phyloP scores from a whole-genome alignment of 1,284 basidiomycete species.

The Cerioporus squamosus region DNA sequence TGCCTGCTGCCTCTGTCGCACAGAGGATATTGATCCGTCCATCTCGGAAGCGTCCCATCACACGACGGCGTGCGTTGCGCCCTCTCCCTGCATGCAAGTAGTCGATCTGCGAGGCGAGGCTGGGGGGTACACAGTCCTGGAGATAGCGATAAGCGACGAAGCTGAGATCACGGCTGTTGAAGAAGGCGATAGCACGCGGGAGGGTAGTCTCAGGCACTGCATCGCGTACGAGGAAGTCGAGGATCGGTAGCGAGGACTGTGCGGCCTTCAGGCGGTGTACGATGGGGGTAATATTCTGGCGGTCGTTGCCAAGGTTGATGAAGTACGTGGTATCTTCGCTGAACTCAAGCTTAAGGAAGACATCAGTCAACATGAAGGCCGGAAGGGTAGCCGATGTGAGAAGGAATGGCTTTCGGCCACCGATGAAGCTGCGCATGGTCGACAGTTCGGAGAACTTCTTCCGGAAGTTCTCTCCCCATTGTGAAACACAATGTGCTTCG shows the following conservation, averaged over 20 bases:
- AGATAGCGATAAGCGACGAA: background rate
- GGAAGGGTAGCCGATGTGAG: background rate
- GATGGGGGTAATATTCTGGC: background rate
- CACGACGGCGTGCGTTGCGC: conserved; percentile 19
- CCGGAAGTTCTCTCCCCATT: background rate
- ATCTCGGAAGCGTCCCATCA: background rate
- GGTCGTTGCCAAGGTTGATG: conserved; percentile 8
- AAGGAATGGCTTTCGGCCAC: background rate
- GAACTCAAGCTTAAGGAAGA: background rate
- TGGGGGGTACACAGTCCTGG: too few relatives aligned
- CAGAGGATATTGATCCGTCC: conserved; percentile 11
- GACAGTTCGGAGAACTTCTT: background rate
- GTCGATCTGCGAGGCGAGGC: too few relatives aligned
- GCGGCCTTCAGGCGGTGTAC: background rate
- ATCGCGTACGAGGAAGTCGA: background rate
- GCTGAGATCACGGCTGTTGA: background rate
- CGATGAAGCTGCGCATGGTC: background rate
- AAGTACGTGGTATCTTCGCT: background rate
- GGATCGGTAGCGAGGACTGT: background rate
- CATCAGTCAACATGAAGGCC: background rate
- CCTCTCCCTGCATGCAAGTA: conserved; percentile 26
- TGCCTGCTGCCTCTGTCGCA: conserved; percentile 23
- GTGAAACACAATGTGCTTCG: conserved; percentile 4
- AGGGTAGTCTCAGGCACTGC: too few relatives aligned
- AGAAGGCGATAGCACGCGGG: background rate